Conservation (phyloP, 768 basidiomycete genomes). For the Pisolithus tinctorius region DNA sequence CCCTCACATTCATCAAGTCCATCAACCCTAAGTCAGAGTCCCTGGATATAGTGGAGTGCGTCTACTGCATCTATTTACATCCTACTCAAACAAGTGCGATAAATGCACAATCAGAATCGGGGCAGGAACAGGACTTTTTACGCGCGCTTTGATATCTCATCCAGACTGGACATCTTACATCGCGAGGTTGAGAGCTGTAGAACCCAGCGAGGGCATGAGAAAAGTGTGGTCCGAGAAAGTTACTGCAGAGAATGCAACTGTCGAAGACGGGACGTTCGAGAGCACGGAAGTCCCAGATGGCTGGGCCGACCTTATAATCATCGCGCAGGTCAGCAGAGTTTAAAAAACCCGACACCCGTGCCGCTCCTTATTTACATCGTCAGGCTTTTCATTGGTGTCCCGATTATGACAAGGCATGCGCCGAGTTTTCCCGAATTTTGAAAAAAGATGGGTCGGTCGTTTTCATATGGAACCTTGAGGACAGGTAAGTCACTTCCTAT, state of each 20-base stretch:
- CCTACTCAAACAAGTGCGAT: neutral
- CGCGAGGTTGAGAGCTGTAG: slow-evolving; percentile 57
- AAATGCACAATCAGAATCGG: slow-evolving; percentile 50
- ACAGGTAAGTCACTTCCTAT: slow-evolving; percentile 40
- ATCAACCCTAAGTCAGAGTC: slow-evolving; percentile 32
- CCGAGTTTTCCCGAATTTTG: slow-evolving; percentile 75
- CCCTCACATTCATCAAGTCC: slow-evolving; percentile 54
- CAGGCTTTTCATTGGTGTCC: slow-evolving; percentile 96
- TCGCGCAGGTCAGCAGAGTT: slow-evolving; percentile 55
- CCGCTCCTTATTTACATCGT: neutral
- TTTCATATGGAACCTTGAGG: slow-evolving; percentile 90
- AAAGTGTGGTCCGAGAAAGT: slow-evolving; percentile 54
- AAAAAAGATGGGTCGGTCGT: slow-evolving; percentile 66
- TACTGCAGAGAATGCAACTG: slow-evolving; percentile 43
- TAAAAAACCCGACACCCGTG: neutral
- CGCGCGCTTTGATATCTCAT: slow-evolving; percentile 69
- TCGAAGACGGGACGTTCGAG: slow-evolving; percentile 68
- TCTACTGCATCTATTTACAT: neutral
- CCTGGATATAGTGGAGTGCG: slow-evolving; percentile 68
- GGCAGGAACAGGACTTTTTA: slow-evolving; percentile 85
- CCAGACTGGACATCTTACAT: slow-evolving; percentile 46
- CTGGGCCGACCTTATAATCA: slow-evolving; percentile 73
- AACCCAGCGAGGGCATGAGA: slow-evolving; percentile 88
- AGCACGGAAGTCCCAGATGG: slow-evolving; percentile 46
- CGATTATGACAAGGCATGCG: slow-evolving; percentile 62